Evolutionary conservation across 371 early-diverging fungal species (phyloP), one percentile per base, ranked within the genome.

Genomic region (Homolaphlyctis polyrhiza): DNA sequence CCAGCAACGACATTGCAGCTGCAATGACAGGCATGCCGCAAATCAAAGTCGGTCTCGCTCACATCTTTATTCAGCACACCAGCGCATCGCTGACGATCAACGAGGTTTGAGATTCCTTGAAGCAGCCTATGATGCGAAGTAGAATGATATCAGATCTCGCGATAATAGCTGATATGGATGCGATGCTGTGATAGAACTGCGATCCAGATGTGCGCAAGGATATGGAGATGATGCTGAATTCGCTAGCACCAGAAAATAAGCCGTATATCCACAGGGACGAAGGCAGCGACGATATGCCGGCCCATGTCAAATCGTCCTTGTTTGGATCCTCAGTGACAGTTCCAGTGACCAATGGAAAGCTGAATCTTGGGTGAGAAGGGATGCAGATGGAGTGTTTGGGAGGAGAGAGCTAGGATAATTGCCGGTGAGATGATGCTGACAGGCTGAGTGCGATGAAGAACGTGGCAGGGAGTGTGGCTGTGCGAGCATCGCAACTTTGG

Each of bases 61-160:
- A 95, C 70, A 62, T 95, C 23, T 95, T 95, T 66, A 87, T 94
- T 55, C 91, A 93, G 71, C 96, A 94, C 67, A 95, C 92, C 1
- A 91, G 92, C 32, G 94, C 95, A 0, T 91, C 93, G 0, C 73
- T 95, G 21, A 89, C 90, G 62, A 70, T 96, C 45, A 94, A 94
- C 68, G 95, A 95, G 71, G 94, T 94, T 62, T 82, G 27, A 5
- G 16, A 39, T 4, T 27, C 13, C 2, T 1, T 47, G 16, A 28
- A 25, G 11, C 14, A 0, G 30, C 25, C 16, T 33, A 14, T 50
- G 0, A 35, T 51, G 8, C 11, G 11, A 39, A 39, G 11, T 39
- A 39, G 39, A 39, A 18, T 11, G 39, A 11, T 8, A 18, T 8
- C 39, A 11, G 39, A 39, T 18, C 11, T 8, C 39, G 39, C 18